Evolutionary conservation across 805 yeast species (phyloP).

Genomic region (Clavispora phyllophila): DNA sequence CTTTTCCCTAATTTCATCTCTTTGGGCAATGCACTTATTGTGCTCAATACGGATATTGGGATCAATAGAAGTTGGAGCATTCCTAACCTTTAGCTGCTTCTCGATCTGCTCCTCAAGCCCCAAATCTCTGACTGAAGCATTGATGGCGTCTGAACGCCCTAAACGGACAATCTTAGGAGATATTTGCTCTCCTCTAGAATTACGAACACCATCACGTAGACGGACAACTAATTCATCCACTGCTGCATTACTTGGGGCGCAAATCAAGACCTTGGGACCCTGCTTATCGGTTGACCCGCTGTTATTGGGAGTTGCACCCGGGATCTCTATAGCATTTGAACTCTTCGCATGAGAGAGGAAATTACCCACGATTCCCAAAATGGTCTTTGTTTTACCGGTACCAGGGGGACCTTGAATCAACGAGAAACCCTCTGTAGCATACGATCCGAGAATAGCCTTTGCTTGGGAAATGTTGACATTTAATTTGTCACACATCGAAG

Average conservation of each 20-base stretch:
- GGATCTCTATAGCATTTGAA: conserved; percentile 16
- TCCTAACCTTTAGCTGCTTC: conserved; percentile 41
- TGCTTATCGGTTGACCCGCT: conserved; percentile 23
- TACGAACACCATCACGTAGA: conserved; percentile 63
- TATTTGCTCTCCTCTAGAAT: conserved; percentile 48
- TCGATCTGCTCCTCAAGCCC: conserved; percentile 87
- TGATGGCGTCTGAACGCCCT: conserved; percentile 86
- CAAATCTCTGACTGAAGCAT: conserved; percentile 72
- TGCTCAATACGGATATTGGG: conserved; percentile 46
- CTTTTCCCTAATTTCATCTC: conserved; percentile 49
- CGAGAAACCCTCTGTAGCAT: conserved; percentile 67
- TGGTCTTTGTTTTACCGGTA: conserved; percentile 97
- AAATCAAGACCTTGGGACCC: conserved; percentile 62
- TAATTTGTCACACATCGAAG: conserved; percentile 44
- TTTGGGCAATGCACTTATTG: conserved; percentile 48
- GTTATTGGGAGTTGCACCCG: conserved; percentile 22
- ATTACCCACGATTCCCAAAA: conserved; percentile 84
- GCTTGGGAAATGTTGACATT: conserved; percentile 88
- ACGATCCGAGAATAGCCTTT: conserved; percentile 73
- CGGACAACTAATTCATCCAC: conserved; percentile 92
- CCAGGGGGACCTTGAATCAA: conserved; percentile 99
- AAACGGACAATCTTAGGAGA: conserved; percentile 74
- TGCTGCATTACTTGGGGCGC: conserved; percentile 99
- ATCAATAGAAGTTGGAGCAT: conserved; percentile 39
- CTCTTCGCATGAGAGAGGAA: conserved; percentile 41